Conservation (phyloP, 2,329 filamentous ascomycete genomes). For the Fusarium pseudonygamai region DNA sequence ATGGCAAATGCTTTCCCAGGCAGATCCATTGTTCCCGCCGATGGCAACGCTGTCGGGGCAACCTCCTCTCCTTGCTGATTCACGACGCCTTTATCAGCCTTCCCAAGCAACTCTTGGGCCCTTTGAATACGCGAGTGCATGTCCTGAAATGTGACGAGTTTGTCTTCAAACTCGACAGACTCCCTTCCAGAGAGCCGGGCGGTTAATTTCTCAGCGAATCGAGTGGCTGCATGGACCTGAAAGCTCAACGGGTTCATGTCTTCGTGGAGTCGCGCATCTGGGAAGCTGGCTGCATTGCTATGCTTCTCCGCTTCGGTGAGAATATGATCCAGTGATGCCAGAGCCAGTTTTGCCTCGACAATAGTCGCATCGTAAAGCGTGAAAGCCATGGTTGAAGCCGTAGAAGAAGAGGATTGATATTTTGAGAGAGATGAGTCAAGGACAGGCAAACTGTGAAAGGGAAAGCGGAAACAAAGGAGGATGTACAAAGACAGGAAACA, state of each 20-base stretch:
- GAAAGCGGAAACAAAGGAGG: background rate
- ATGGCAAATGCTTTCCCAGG: conserved; percentile 53
- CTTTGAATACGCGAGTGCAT: conserved; percentile 45
- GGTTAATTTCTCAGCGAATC: conserved; percentile 40
- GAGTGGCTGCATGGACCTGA: conserved; percentile 47
- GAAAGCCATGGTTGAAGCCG: conserved; percentile 29
- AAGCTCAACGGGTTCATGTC: conserved; percentile 52
- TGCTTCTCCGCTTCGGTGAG: conserved; percentile 46
- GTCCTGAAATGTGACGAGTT: conserved; percentile 44
- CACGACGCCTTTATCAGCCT: conserved; percentile 46
- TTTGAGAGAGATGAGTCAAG: background rate
- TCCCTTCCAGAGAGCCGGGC: conserved; percentile 44
- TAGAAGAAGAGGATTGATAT: background rate
- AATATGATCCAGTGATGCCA: conserved; percentile 43
- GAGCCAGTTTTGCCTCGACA: conserved; percentile 37
- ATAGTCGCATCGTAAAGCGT: conserved; percentile 49
- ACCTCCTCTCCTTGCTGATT: conserved; percentile 42
- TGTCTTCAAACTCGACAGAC: conserved; percentile 35
- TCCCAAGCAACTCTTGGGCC: conserved; percentile 37
- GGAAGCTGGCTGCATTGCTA: conserved; percentile 42
- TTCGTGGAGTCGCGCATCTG: conserved; percentile 45
- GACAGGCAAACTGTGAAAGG: background rate
- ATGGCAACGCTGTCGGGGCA: conserved; percentile 35
- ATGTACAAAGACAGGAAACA: background rate
- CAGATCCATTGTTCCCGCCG: conserved; percentile 31